These are phyloP conservation scores for Castanospermum australe DNA, from an alignment of 306 rosid genomes.

Conservation along the genomic window DNA sequence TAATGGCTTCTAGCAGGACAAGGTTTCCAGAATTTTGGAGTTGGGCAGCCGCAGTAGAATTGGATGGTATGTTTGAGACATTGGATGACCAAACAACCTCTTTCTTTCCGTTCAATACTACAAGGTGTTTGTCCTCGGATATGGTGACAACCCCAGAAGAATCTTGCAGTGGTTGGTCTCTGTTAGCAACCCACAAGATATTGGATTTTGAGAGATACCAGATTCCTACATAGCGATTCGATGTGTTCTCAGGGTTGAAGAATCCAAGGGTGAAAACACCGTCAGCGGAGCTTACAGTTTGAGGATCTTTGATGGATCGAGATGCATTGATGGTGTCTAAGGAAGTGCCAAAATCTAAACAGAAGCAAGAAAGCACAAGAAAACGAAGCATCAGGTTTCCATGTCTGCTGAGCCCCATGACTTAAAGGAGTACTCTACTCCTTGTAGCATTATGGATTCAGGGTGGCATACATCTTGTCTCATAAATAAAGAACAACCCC, in stretches of 20 bases:
- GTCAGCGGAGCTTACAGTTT: background rate
- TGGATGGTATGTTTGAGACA: background rate
- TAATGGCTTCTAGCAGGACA: background rate
- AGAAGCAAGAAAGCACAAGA: background rate
- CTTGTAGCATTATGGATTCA: too few relatives aligned
- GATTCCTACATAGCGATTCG: conserved; percentile 17
- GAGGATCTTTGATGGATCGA: background rate
- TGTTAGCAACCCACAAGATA: conserved; percentile 35
- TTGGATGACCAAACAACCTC: conserved; percentile 21
- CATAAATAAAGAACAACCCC: too few relatives aligned
- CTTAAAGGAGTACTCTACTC: too few relatives aligned
- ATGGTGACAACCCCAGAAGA: background rate
- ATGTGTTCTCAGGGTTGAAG: conserved; percentile 25
- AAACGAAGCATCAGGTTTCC: background rate
- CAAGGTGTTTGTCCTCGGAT: conserved; percentile 18
- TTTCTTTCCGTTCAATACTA: conserved; percentile 19
- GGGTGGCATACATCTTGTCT: too few relatives aligned
- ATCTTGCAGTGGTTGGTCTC: background rate
- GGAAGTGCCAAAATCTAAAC: background rate
- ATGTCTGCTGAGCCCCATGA: too few relatives aligned
- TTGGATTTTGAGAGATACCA: background rate
- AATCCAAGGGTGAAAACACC: conserved; percentile 27
- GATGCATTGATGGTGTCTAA: background rate
- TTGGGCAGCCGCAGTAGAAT: background rate
- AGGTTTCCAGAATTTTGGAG: conserved; percentile 35